Evolutionary conservation across 83 land plant genomes (phyloP).

Genomic region (Larix sibirica): DNA sequence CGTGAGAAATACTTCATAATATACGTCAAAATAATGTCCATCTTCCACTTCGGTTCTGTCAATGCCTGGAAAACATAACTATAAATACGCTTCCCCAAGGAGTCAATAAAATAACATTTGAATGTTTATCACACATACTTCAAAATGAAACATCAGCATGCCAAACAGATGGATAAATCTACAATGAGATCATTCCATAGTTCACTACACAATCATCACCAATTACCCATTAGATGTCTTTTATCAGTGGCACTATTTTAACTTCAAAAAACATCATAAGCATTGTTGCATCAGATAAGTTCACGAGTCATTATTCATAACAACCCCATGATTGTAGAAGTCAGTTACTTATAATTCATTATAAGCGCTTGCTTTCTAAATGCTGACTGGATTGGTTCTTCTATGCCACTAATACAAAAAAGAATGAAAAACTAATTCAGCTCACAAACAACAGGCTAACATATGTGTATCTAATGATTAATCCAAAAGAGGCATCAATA

Average conservation of each 20-base stretch:
- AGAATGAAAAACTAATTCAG: not conserved
- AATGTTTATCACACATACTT: not conserved
- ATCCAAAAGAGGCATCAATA: too few relatives aligned
- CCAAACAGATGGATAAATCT: not conserved
- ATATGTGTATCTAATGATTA: too few relatives aligned
- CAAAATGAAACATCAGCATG: not conserved
- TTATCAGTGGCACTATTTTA: not conserved
- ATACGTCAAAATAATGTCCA: conserved; percentile 2
- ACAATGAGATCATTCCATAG: not conserved
- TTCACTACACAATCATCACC: not conserved
- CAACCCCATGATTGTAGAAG: not conserved
- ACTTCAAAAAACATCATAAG: not conserved
- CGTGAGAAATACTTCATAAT: conserved; percentile 2
- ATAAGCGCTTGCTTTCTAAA: not conserved
- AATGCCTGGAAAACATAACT: conserved; percentile 6
- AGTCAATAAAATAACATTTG: not conserved
- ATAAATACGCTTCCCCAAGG: not conserved
- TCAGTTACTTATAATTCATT: not conserved
- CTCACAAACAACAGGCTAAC: too few relatives aligned
- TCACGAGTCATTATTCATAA: not conserved
- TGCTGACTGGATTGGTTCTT: not conserved
- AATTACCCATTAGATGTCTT: not conserved
- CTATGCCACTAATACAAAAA: not conserved
- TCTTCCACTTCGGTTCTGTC: conserved; percentile 1
- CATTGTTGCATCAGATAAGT: not conserved